These are phyloP conservation scores for Dothideomycetidae sp. DNA, from an alignment of 2,329 filamentous ascomycete genomes.

Conservation along the genomic window DNA sequence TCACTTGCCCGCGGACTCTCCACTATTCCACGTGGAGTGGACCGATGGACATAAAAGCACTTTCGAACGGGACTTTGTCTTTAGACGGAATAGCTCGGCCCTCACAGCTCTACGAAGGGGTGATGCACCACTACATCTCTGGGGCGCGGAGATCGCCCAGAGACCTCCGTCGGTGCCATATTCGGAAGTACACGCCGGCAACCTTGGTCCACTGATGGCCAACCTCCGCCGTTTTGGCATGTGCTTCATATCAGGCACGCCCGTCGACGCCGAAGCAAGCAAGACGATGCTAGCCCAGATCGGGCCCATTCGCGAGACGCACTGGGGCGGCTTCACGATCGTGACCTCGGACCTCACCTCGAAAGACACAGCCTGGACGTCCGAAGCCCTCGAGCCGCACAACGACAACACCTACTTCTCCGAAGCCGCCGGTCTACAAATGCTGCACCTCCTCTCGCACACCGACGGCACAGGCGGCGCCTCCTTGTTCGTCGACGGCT, in stretches of 20 bases:
- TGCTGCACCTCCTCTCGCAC: constrained; percentile 83
- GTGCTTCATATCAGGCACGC: constrained; percentile 59
- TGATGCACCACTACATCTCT: constrained; percentile 11
- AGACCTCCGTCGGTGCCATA: constrained; percentile 18
- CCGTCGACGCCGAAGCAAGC: constrained; percentile 55
- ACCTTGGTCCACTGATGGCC: constrained; percentile 17
- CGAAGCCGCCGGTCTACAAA: constrained; percentile 78
- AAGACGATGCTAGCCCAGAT: constrained; percentile 65
- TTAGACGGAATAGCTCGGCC: constrained; percentile 9
- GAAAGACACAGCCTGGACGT: constrained; percentile 59
- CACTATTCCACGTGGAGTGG: constrained; percentile 10
- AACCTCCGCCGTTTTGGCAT: constrained; percentile 50
- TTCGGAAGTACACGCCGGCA: constrained; percentile 9
- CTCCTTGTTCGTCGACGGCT: constrained; percentile 76
- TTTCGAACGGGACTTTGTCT: constrained; percentile 9
- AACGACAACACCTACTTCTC: constrained; percentile 95
- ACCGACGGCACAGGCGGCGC: constrained; percentile 55
- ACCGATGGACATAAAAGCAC: constrained; percentile 12
- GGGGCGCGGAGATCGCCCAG: constrained; percentile 16
- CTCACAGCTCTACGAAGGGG: constrained; percentile 8
- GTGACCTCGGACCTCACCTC: constrained; percentile 79
- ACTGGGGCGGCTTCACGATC: constrained; percentile 74
- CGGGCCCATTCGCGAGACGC: constrained; percentile 74
- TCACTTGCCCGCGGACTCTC: constrained; percentile 8
- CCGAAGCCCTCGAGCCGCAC: constrained; percentile 65